phyloP scores from a whole-genome alignment of 106 monocot genomes.

The Hemerocallis citrina region DNA sequence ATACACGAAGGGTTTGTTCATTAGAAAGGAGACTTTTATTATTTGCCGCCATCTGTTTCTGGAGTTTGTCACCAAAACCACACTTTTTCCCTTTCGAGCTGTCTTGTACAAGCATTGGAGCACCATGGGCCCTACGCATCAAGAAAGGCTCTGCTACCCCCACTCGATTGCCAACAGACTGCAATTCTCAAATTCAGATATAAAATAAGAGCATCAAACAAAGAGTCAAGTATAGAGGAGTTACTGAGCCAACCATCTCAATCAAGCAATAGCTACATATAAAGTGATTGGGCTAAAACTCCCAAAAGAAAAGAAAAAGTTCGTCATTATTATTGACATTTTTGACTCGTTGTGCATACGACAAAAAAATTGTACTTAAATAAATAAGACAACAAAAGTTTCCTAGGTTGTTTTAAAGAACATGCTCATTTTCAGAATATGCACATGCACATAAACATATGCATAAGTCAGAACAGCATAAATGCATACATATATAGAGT shows the following conservation, averaged over 20 bases:
- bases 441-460: too few relatives aligned
- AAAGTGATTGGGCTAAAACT: not conserved
- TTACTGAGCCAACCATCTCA: not conserved
- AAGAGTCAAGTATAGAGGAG: not conserved
- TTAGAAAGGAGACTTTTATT: slow-evolving; percentile 20
- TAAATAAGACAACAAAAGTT: not conserved
- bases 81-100: slow-evolving; percentile 39
- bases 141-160: slow-evolving; percentile 87
- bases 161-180: slow-evolving; percentile 96
- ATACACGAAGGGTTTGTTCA: slow-evolving; percentile 61
- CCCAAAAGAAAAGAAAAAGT: too few relatives aligned
- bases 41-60: slow-evolving; percentile 7
- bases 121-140: slow-evolving; percentile 98
- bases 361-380: too few relatives aligned
- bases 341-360: too few relatives aligned
- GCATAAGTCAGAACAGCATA: too few relatives aligned
- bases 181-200: slow-evolving; percentile 8
- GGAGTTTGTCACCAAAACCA: slow-evolving; percentile 7
- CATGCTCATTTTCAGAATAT: too few relatives aligned
- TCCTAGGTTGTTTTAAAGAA: too few relatives aligned
- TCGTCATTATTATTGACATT: too few relatives aligned
- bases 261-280: not conserved
- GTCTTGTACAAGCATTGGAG: slow-evolving; percentile 40
- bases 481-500: too few relatives aligned
- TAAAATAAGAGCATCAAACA: not conserved